Evolutionary conservation across 352 stramenopile species (phyloP), one percentile per base, ranked within the genome.

Genomic region (Globisporangium irregulare): DNA sequence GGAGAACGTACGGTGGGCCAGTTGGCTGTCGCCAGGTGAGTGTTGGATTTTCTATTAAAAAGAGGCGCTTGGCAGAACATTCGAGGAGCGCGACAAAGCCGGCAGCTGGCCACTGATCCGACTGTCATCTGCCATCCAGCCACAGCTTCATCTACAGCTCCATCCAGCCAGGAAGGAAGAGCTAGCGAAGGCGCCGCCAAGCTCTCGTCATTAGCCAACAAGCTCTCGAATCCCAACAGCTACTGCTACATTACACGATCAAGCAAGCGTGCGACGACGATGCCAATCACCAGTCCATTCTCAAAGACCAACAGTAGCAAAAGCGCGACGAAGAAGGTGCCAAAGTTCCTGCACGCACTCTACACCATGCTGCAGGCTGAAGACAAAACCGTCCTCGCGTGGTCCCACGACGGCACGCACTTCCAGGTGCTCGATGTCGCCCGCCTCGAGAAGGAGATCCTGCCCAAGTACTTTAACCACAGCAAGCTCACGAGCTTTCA

Each of bases 401-500:
- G 88, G 88, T 81, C 83, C 32, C 75, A 75, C 60, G 85, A 90
- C 65, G 80, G 84, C 48, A 73, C 77, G 14, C 80, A 80, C 67
- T 94, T 95, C 67, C 80, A 91, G 72, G 84, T 93, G 68, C 79
- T 83, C 63, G 67, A 88, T 69, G 88, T 76, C 78, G 38, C 74
- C 80, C 81, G 80, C 12, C 79, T 91, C 8, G 79, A 87, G 55
- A 57, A 90, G 18, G 75, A 89, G 36, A 80, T 98, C 55, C 78
- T 98, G 12, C 92, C 92, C 32, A 90, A 92, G 72, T 98, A 98
- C 80, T 98, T 98, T 72, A 98, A 98, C 72, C 93, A 98, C 76
- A 78, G 86, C 71, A 97, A 93, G 71, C 97, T 98, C 76, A 84
- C 93, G 12, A 97, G 90, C 63, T 95, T 98, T 67, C 90, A 97